Evolutionary conservation across 2,329 filamentous ascomycete genomes (phyloP), one percentile per base, ranked within the genome.

Genomic region (Hypoxylon sp.): DNA sequence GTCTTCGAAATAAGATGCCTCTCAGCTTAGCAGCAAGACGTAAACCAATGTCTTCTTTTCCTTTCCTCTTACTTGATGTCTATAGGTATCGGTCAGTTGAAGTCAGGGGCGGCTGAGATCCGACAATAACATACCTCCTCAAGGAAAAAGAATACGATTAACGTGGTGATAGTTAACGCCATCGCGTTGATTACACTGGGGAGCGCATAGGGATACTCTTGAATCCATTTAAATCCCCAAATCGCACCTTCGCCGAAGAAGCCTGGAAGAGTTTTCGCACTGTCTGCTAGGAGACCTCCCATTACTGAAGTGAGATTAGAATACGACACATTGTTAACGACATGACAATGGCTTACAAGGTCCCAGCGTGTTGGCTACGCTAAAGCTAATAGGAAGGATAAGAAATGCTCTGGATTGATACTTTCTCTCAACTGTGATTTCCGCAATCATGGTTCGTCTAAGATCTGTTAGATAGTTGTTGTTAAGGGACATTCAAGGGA

Each of bases 251-350:
- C 83, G 0, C 89, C 90, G 73, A 93, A 93, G 0, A 91, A 58
- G 0, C 79, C 78, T 0, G 91, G 90, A 74, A 92, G 87, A 9
- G 81, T 90, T 5, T 80, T 82, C 5, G 86, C 82, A 0, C 91
- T 90, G 72, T 93, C 89, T 14, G 91, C 90, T 28, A 93, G 80
- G 53, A 91, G 77, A 28, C 91, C 91, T 46, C 91, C 91, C 79
- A 90, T 82, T 49, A 84, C 82, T 84, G 52, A 10, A 2, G 1
- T 2, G 34, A 10, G 5, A 45, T 74, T 67, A 74, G 50, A 59
- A 17, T 45, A 51, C 34, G 48, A 43, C 63, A 67, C 5, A 63
- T 1, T 5, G 13, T 41, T 14, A 2, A 10, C n/a, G 19, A 11
- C 5, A 17, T 30, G 28, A 14, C 7, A 2, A 13, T 23, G 5